Evolutionary conservation across 805 yeast genomes (phyloP).

Genomic region (Ogataea angusta): DNA sequence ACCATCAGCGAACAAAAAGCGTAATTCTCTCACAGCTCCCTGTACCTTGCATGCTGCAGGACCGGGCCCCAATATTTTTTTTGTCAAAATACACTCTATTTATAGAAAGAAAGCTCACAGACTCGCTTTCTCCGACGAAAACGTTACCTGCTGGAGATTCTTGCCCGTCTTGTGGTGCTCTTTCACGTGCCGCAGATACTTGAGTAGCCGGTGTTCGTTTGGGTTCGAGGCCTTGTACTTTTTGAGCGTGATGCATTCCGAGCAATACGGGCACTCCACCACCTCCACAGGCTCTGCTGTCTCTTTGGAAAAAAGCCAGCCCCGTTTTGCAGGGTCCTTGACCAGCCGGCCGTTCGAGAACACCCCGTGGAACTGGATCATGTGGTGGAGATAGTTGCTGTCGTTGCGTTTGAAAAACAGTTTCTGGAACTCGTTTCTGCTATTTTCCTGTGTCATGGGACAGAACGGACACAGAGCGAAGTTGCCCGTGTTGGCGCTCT

Average conservation of each 20-base stretch:
- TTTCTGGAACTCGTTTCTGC: constrained; percentile 14
- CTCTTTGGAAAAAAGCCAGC: constrained; percentile 19
- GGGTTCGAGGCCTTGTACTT: constrained; percentile 18
- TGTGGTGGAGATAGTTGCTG: constrained; percentile 31
- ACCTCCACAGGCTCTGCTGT: constrained; percentile 21
- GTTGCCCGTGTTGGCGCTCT: constrained; percentile 21
- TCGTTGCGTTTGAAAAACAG: constrained; percentile 29
- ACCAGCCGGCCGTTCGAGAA: constrained; percentile 30
- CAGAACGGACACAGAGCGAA: constrained; percentile 32
- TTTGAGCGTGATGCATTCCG: constrained; percentile 21
- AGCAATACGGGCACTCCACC: constrained; percentile 28
- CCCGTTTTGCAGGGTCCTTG: constrained; percentile 23
- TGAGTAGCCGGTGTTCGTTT: constrained; percentile 24
- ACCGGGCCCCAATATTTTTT: background rate
- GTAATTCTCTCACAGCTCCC: background rate
- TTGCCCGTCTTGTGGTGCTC: constrained; percentile 29
- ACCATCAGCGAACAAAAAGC: no score
- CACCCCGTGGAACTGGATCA: constrained; percentile 33
- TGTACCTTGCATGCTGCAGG: background rate
- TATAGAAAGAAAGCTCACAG: constrained; percentile 4
- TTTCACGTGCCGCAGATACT: constrained; percentile 30
- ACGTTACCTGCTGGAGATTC: constrained; percentile 18
- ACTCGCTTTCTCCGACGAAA: constrained; percentile 4
- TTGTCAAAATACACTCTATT: constrained; percentile 3
- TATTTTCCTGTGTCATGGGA: constrained; percentile 17